These are phyloP conservation scores for Malus sieversii DNA, from an alignment of 306 rosid genomes.

Conservation along the genomic window DNA sequence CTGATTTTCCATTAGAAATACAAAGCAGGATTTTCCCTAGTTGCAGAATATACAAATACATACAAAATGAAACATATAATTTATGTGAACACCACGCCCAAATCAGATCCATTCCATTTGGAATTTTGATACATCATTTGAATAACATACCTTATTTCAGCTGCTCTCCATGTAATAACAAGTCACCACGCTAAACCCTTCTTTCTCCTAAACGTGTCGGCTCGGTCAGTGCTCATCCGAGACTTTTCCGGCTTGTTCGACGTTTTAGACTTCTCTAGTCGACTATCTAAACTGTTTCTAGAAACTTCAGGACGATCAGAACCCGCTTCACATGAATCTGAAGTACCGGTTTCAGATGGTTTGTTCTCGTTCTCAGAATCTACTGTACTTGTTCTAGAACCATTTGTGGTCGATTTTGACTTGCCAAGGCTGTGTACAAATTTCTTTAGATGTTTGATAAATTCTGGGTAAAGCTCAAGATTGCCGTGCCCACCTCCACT, in stretches of 20 bases:
- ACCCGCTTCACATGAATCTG: conserved; percentile 42
- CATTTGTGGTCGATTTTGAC: conserved; percentile 61
- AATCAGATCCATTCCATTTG: conserved; percentile 24
- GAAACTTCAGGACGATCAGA: conserved; percentile 72
- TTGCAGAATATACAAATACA: conserved; percentile 28
- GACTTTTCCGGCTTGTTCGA: conserved; percentile 75
- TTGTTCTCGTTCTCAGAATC: conserved; percentile 44
- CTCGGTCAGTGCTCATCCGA: conserved; percentile 94
- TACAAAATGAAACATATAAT: conserved; percentile 18
- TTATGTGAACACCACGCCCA: conserved; percentile 20
- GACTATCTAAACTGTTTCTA: conserved; percentile 97
- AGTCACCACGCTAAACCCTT: conserved; percentile 76
- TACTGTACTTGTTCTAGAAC: conserved; percentile 30
- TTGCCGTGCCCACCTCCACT: conserved; percentile 91
- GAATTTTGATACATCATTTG: conserved; percentile 28
- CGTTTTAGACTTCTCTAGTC: conserved; percentile 79
- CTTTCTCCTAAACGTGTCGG: conserved; percentile 79
- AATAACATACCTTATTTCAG: conserved; percentile 41
- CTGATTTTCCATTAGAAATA: conserved; percentile 37
- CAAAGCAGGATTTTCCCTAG: conserved; percentile 23
- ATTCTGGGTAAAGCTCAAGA: conserved; percentile 89
- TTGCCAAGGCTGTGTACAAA: conserved; percentile 77
- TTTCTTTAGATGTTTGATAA: conserved; percentile 89
- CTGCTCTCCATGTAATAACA: conserved; percentile 26
- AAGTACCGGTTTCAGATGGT: conserved; percentile 52